Percentiles rank a stretch among this genome's conserved stretches.
phyloP scores from a whole-genome alignment of 768 basidiomycete species.

The Boletus reticulatus region DNA sequence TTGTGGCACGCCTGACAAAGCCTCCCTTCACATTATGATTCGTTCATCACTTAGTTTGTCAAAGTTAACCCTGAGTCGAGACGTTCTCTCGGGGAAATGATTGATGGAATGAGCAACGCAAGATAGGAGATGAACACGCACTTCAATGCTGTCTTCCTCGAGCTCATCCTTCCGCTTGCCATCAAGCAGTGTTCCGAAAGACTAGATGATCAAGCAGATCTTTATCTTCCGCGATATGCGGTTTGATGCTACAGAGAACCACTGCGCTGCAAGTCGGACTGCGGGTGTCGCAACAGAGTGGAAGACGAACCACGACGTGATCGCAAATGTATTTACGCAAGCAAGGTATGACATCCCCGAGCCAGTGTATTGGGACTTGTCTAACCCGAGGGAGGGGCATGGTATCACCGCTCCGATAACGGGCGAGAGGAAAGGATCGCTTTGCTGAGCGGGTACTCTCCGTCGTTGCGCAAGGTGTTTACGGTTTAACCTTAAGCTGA shows the following conservation, averaged over 20 bases:
- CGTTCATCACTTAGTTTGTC: slow-evolving; percentile 67
- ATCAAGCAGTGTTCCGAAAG: slow-evolving; percentile 51
- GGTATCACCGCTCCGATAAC: too few relatives aligned
- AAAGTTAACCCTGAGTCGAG: slow-evolving; percentile 40
- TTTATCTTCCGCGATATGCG: slow-evolving; percentile 83
- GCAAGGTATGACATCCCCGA: slow-evolving; percentile 76
- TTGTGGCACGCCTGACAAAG: too few relatives aligned
- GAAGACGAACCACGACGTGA: slow-evolving; percentile 62
- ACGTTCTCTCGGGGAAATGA: slow-evolving; percentile 35
- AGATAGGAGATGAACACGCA: slow-evolving; percentile 62
- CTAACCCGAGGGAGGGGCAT: slow-evolving; percentile 14
- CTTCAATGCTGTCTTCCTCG: slow-evolving; percentile 56
- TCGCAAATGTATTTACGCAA: slow-evolving; percentile 50
- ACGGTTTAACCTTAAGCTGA: slow-evolving; percentile 20
- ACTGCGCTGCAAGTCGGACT: too few relatives aligned
- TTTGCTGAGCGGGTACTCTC: slow-evolving; percentile 67
- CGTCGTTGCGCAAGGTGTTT: slow-evolving; percentile 70
- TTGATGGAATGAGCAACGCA: slow-evolving; percentile 34
- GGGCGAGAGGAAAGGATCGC: too few relatives aligned
- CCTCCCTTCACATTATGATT: slow-evolving; percentile 64
- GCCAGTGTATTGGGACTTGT: slow-evolving; percentile 72
- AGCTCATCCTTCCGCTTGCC: slow-evolving; percentile 62
- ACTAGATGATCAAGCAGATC: slow-evolving; percentile 73
- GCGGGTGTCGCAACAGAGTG: slow-evolving; percentile 29
- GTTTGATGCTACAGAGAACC: slow-evolving; percentile 44